Evolutionary conservation across 129 eudicot genomes (phyloP), one percentile per base, ranked within the genome.

Genomic region (Glebionis coronaria): DNA sequence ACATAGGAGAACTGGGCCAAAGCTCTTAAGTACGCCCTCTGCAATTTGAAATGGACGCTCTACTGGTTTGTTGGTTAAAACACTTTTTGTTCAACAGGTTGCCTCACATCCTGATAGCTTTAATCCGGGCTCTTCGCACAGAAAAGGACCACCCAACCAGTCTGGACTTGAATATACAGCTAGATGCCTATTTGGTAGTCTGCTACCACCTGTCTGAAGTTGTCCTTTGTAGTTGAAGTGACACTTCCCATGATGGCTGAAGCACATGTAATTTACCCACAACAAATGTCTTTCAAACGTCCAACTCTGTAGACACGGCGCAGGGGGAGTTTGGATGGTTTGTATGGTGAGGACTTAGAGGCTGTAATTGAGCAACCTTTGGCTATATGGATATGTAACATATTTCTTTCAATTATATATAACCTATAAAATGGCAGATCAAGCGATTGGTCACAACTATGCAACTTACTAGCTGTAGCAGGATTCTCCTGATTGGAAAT

Each of bases 381-480:
- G 73, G 75, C 70, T 88, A n/a, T n/a, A n/a, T n/a, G n/a, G n/a
- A n/a, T n/a, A n/a, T n/a, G n/a, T n/a, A n/a, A n/a, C n/a, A n/a
- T n/a, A n/a, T n/a, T n/a, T n/a, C n/a, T n/a, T n/a, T n/a, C n/a
- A n/a, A n/a, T n/a, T n/a, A n/a, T n/a, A n/a, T n/a, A n/a, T n/a
- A n/a, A n/a, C n/a, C n/a, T n/a, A n/a, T n/a, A 25, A 67, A 69
- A 18, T 88, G 99, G 95, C 95, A 89, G 84, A 82, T 89, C 85
- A 88, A 71, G 47, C 81, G 96, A 19, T 73, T 93, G 79, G 90
- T 93, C 57, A 93, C 84, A 29, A 77, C 90, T 9, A 93, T 93
- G 98, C 88, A 93, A 78, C 95, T 88, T 59, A 84, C 90, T 19
- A 84, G 84, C 78, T 86, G 84, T 70, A 87, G 97, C 79, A 80